A percentile compares a stretch with the other conserved stretches of the same genome.
These are phyloP conservation scores for Ophiocordyceps camponoti-floridani DNA, from an alignment of 2,329 filamentous ascomycete species.

Conservation along the genomic window DNA sequence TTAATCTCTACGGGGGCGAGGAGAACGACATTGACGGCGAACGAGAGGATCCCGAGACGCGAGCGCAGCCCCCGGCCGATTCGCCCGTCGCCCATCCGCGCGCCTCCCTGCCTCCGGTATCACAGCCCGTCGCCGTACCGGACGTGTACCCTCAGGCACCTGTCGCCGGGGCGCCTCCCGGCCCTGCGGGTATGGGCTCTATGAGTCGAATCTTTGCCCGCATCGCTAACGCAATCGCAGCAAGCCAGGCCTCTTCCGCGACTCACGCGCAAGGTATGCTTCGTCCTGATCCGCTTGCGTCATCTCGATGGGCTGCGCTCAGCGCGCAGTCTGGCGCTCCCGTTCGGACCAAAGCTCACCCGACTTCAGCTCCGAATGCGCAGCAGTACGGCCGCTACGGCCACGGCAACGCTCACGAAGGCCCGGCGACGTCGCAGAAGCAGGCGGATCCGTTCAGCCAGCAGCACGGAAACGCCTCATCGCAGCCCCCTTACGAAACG, in stretches of 20 bases:
- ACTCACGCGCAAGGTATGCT: conserved; percentile 11
- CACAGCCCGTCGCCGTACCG: conserved; percentile 33
- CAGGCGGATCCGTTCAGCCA: conserved; percentile 76
- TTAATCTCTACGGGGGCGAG: conserved; percentile 70
- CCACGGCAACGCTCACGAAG: conserved; percentile 42
- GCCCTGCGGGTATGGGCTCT: conserved; percentile 13
- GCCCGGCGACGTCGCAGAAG: conserved; percentile 47
- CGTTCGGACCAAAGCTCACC: conserved; percentile 1
- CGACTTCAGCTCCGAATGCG: conserved; percentile 30
- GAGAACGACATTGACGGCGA: conserved; percentile 82
- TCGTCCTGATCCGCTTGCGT: background rate
- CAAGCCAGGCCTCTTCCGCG: conserved; percentile 7
- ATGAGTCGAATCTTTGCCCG: conserved; percentile 3
- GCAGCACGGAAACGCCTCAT: conserved; percentile 42
- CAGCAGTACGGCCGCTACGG: conserved; percentile 56
- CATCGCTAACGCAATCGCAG: conserved; percentile 3
- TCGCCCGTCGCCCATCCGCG: conserved; percentile 76
- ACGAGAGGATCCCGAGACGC: conserved; percentile 86
- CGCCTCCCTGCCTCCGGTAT: conserved; percentile 65
- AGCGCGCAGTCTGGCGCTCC: background rate
- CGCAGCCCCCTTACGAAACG: conserved; percentile 41
- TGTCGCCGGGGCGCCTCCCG: conserved; percentile 22
- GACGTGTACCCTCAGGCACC: conserved; percentile 41
- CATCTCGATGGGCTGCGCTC: background rate
- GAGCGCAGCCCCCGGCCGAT: conserved; percentile 81